Base-by-base conservation (phyloP, 2,329 filamentous ascomycete genomes). In the Boeremia lycopersici region DNA sequence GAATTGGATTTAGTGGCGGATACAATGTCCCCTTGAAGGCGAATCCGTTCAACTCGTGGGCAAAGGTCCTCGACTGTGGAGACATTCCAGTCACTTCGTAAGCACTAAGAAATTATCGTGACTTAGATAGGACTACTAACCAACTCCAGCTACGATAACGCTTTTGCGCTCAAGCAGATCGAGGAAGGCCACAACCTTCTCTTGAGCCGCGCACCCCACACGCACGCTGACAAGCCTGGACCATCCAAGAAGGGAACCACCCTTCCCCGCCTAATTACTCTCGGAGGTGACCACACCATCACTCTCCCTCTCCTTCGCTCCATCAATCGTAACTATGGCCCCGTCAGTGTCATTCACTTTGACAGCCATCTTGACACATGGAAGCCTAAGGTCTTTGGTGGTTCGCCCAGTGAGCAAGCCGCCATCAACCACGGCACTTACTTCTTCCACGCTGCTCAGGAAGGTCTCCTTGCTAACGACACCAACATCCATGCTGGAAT, bases 401-500 rank as follows among this genome's bases (percentile, higher is more conserved):
- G 90, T 28, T 87, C 89, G 0, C 90, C 91, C 0, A 89, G 85
- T 26, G 84, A 92, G 57, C 84, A 87, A 34, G 90, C 91, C 17
- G 82, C 82, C 60, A 87, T 96, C 77, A 96, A 95, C 77, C 90
- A 95, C 77, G 91, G 91, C 36, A 95, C 90, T 1, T 95, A 95
- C 79, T 96, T 96, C 77, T 95, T 88, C 77, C 89, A 93, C 71
- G 91, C 90, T 0, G 78, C 88, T 0, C 84, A 87, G 76, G 90
- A 95, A 72, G 91, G 91, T 2, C 80, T 95, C 13, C 80, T 96
- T 17, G 82, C 82, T 59, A 96, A 95, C 70, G 89, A 95, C 78
- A 89, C 85, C 63, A 93, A 92, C 76, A 92, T 96, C 75, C 91
- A 96, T 72, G 91, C 90, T 13, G 91, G 91, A 34, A 95, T 96